Evolutionary conservation across 495 filamentous ascomycete genomes (phyloP), one percentile per base, ranked within the genome.

Genomic region (Lasiosphaeria hispida): DNA sequence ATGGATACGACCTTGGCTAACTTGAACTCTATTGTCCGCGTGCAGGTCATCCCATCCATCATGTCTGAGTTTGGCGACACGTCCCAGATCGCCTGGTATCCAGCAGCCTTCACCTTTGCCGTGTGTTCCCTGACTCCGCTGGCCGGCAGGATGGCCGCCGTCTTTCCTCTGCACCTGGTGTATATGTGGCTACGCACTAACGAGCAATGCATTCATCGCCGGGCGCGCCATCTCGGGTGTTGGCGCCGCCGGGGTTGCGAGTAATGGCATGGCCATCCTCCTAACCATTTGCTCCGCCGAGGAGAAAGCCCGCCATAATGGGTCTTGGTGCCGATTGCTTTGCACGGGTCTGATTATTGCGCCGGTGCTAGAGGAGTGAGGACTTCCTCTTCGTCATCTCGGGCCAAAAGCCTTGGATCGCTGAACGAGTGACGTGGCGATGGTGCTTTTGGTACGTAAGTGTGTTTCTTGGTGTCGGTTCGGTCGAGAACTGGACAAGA

Each of bases 11-110:
- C n/a, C n/a, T n/a, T n/a, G n/a, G n/a, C n/a, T n/a, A n/a, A n/a
- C n/a, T n/a, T n/a, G n/a, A n/a, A n/a, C n/a, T n/a, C n/a, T n/a
- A n/a, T n/a, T n/a, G n/a, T n/a, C n/a, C n/a, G n/a, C n/a, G n/a
- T n/a, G 5, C 36, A 65, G 63, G 63, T 49, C 8, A 50, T 59
- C 30, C 59, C 63, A 4, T 65, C 63, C 10, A 65, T 65, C 9
- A 59, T 44, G 13, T 44, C 59, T 42, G 55, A 57, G 2, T 59
- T 62, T 18, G 35, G 43, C 30, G 47, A 58, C 23, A 52, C 59
- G 0, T 45, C 63, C n/a, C 45, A 62, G 17, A 44, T 62, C 34
- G 55, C 50, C 15, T 62, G 63, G 63, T 65, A 59, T 30, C 63
- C 63, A 4, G 58, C 63, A 1, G 55, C 63, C n/a, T 65, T 50